Evolutionary conservation across 257 asterid genomes (phyloP).

Genomic region (Leonotis leonurus): DNA sequence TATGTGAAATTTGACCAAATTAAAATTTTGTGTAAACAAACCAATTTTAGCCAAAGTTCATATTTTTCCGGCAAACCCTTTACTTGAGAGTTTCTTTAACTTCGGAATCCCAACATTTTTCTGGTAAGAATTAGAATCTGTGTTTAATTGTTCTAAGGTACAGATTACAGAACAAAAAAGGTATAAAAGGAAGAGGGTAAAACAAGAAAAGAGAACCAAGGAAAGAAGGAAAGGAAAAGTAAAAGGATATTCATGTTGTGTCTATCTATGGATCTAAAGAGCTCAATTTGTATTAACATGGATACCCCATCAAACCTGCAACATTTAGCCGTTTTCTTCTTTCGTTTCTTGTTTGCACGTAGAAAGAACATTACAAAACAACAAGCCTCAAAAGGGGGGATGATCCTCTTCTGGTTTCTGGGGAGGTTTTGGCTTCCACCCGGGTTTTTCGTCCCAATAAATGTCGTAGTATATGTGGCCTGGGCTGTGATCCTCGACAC

Average conservation of each 20-base stretch:
- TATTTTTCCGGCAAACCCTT: too few relatives aligned
- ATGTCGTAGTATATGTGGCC: slow-evolving; percentile 91
- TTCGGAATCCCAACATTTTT: not conserved
- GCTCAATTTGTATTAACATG: slow-evolving; percentile 15
- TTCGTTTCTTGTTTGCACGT: not conserved
- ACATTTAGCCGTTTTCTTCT: not conserved
- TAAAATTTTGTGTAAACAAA: too few relatives aligned
- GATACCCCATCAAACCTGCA: not conserved
- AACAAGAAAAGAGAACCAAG: not conserved
- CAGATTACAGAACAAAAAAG: not conserved
- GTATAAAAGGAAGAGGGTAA: not conserved
- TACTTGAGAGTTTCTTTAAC: too few relatives aligned
- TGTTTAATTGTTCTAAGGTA: not conserved
- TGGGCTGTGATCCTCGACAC: slow-evolving; percentile 56
- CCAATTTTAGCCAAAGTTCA: too few relatives aligned
- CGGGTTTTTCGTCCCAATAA: slow-evolving; percentile 95
- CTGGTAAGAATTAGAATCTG: not conserved
- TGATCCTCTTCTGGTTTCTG: slow-evolving; percentile 78
- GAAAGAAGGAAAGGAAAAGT: not conserved
- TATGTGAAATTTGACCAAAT: too few relatives aligned
- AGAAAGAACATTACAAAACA: not conserved
- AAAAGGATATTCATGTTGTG: not conserved
- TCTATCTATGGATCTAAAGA: not conserved
- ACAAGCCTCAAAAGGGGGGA: slow-evolving; percentile 55
- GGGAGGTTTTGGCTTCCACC: slow-evolving; percentile 86